Evolutionary conservation across 306 rosid species (phyloP), one percentile per base, ranked within the genome.

Genomic region (Inga leiocalycina): DNA sequence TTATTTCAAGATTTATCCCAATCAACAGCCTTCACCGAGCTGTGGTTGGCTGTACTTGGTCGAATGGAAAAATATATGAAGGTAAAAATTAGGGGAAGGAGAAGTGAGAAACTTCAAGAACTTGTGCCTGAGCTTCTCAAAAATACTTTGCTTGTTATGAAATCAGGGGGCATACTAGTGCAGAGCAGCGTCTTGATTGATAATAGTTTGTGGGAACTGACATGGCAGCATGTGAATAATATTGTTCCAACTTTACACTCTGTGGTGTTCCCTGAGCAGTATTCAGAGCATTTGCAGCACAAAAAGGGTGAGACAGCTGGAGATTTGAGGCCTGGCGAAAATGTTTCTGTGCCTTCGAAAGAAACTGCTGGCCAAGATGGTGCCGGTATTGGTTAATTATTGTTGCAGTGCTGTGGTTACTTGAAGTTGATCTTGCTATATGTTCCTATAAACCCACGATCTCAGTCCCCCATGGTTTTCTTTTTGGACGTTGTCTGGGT

Each of bases 61-160:
- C 92, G 94, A 68, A 84, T 91, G 85, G 99, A 94, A 65, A 87
- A 87, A 46, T 96, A 87, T 62, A 86, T 88, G 91, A 94, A 90
- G 85, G 94, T 81, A 67, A 94, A 91, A 91, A 81, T 94, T 52
- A 84, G 94, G 88, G 96, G 97, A 74, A 92, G 90, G 86, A 90
- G 89, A 87, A 92, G 91, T 3, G 98, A 96, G 84, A 96, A 90
- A 89, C 91, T 94, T 87, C 93, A 91, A 75, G 97, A 96, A 82
- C 85, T 91, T 74, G 92, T 96, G 66, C 99, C 96, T 0, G 98
- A 96, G 89, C 92, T 96, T 78, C 97, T 96, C 6, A 94, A 96
- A 90, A 91, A 92, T 83, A 93, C 85, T 73, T 84, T 96, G 90
- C 85, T 92, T 84, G 94, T 90, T 37, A 96, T 96, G 99, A 93